Base-by-base conservation (phyloP, 768 basidiomycete genomes). In the Agaricus subrufescens region DNA sequence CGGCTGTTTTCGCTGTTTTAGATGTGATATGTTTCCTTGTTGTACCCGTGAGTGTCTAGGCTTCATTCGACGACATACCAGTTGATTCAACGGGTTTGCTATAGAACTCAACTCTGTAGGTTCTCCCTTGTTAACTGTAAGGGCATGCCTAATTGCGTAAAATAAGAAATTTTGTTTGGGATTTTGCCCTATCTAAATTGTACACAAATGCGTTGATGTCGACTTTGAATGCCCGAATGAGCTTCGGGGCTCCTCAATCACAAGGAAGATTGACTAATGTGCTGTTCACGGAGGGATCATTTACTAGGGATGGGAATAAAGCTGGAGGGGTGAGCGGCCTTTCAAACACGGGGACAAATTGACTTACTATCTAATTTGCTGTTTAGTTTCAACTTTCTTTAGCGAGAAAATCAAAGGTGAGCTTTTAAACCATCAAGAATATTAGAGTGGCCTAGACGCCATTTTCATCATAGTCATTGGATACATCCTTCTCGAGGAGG, bases 131-230 rank as follows among this genome's bases (percentile, higher is more conserved):
- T 15, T 46, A 50, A 9, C 5, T 11, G 23, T 54, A 15, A 7
- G 3, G 25, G 47, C 39, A 23, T 15, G 25, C n/a, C 8, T 46
- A 2, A 10, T 31, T 15, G 26, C 15, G 11, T 14, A 51, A 25
- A 58, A 29, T 11, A 3, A 75, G 77, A 14, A 80, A 79, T 60
- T 81, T 81, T 58, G 53, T 79, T 9, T 81, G 75, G 74, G 78
- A 79, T 58, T 66, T 81, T 25, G 67, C 76, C 9, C 65, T 81
- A 9, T 71, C 75, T 1, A 79, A 79, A 50, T 67, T 81, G 4
- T 81, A 81, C 61, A 54, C 75, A 12, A 81, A 80, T 51, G 77
- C 76, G 49, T 67, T 79, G 2, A 63, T 81, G 43, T 79, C 77
- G 3, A 76, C 78, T 1, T 68, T 81, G 26, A 80, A 81, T 46